Evolutionary conservation across 306 rosid species (phyloP), one percentile per base, ranked within the genome.

Genomic region (Corylus avellana): DNA sequence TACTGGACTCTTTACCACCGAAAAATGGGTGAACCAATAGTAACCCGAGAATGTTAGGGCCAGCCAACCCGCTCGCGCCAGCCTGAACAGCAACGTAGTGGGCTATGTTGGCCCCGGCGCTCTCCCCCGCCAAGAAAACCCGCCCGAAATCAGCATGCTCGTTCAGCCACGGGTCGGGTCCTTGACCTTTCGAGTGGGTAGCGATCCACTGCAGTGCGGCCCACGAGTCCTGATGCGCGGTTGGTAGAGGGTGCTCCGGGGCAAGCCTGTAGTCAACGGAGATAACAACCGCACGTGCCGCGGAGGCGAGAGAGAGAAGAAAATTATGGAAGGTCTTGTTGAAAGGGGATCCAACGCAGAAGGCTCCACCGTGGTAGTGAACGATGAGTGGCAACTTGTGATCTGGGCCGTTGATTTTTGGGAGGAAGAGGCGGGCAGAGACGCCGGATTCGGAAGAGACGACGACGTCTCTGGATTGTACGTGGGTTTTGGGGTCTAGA

Each of bases 301-400:
- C 58, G 0, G 61, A 46, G 62, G 63, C 70, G 13, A 78, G 70
- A 29, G 70, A 57, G 44, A 69, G 27, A 61, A 70, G 77, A 32
- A 74, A 66, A 8, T n/a, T 70, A 0, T 78, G 67, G 18, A 78
- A 57, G 35, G 50, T 4, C 25, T 3, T 18, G 44, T 16, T 37
- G 17, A 54, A 20, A 3, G 88, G 83, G 0, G 88, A 80, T 25
- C 77, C 76, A 7, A 67, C 22, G 67, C 85, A 85, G 88, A 81
- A 85, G 68, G 61, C 77, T 5, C 85, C 80, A 3, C 85, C 85
- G 54, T 78, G 85, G 80, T 69, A 81, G 74, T 81, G 81, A 61
- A 85, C 53, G 14, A 85, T 57, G 25, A 81, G 78, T 12, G 88
- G 88, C 18, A 77, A 54, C 37, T 70, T 78, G 3, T 39, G 83